Percentiles rank a stretch among this genome's conserved stretches.
phyloP scores from a whole-genome alignment of 1,284 basidiomycete species.

The Ceratobasidium sp. region DNA sequence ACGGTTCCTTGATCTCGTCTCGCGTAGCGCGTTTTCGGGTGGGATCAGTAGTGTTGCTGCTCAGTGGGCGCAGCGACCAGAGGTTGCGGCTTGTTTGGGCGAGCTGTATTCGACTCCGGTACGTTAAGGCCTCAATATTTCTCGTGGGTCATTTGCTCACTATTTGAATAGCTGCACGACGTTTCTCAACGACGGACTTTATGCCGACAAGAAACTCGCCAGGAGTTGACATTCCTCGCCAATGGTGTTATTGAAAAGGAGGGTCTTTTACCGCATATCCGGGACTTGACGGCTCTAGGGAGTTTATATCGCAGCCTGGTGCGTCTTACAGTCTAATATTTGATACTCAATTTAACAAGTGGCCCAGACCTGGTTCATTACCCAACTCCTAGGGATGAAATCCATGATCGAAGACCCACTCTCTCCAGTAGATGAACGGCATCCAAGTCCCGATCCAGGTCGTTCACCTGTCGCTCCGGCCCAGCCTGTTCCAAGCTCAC shows the following conservation, averaged over 20 bases:
- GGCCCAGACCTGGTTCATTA: conserved; percentile 83
- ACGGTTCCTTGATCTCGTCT: conserved; percentile 83
- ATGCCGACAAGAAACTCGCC: conserved; percentile 79
- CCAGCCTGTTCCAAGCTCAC: conserved; percentile 65
- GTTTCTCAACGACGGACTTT: conserved; percentile 56
- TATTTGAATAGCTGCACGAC: conserved; percentile 48
- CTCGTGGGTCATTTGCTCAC: not conserved
- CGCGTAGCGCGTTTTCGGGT: conserved; percentile 60
- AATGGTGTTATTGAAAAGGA: conserved; percentile 68
- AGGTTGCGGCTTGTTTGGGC: conserved; percentile 77
- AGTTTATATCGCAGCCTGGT: conserved; percentile 91
- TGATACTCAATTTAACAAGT: conserved; percentile 5
- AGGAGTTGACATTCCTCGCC: conserved; percentile 77
- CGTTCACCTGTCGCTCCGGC: conserved; percentile 59
- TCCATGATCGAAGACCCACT: conserved; percentile 69
- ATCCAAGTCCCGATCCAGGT: conserved; percentile 29
- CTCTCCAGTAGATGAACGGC: conserved; percentile 61
- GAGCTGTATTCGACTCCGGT: conserved; percentile 58
- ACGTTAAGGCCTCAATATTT: conserved; percentile 50
- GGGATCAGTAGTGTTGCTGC: conserved; percentile 70
- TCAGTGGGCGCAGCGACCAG: conserved; percentile 87
- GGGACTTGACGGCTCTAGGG: conserved; percentile 81
- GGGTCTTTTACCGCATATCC: conserved; percentile 82
- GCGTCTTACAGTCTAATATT: not conserved
- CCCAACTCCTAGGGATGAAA: conserved; percentile 76